Conservation (phyloP, 441 rosid genomes). For the Bruguiera hainesii region DNA sequence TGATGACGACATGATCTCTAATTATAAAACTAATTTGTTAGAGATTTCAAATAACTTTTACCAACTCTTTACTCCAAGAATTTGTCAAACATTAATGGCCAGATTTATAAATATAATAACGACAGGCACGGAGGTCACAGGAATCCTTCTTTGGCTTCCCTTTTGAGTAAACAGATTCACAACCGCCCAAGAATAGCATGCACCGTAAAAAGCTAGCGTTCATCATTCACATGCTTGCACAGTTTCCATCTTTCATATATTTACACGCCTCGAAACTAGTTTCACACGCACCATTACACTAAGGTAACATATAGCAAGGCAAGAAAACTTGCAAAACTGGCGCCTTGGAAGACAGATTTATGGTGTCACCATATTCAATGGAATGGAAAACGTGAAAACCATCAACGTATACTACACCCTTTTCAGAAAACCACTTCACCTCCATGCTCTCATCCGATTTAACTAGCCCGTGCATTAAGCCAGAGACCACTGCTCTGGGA, state of each 20-base stretch:
- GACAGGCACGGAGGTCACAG: no score
- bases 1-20: no score
- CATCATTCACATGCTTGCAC: background rate
- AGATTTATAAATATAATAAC: no score
- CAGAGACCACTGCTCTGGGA: slow-evolving; percentile 36
- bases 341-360: slow-evolving; percentile 67
- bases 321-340: slow-evolving; percentile 65
- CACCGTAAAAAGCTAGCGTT: no score
- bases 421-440: slow-evolving; percentile 57
- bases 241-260: background rate
- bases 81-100: no score
- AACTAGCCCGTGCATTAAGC: slow-evolving; percentile 58
- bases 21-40: no score
- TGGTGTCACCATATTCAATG: slow-evolving; percentile 53
- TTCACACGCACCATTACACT: slow-evolving; percentile 3
- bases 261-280: background rate
- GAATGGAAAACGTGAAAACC: slow-evolving; percentile 58
- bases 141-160: no score
- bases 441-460: slow-evolving; percentile 47
- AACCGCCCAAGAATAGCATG: no score
- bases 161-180: no score
- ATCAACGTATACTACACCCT: slow-evolving; percentile 62
- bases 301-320: slow-evolving; percentile 31
- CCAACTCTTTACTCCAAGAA: no score
- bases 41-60: no score